Conservation (phyloP, 2,329 filamentous ascomycete genomes). For the Penicillium sp. region DNA sequence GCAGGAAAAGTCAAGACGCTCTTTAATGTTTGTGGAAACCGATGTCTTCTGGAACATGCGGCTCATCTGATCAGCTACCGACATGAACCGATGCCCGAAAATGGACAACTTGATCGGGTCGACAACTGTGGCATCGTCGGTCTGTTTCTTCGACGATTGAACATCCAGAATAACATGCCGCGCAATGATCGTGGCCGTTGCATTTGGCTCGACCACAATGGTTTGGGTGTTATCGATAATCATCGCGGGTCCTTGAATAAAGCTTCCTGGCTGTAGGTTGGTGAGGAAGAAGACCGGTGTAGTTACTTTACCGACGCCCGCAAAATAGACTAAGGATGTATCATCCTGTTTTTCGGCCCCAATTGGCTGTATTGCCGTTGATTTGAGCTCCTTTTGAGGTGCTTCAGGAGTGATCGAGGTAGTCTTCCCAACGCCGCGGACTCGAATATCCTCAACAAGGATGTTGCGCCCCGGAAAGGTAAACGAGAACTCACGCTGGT, state of each 20-base stretch:
- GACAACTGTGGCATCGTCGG: constrained; percentile 52
- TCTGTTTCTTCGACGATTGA: constrained; percentile 3
- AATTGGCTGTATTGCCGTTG: neutral
- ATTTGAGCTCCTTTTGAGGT: constrained; percentile 11
- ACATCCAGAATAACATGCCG: constrained; percentile 41
- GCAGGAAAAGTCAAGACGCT: constrained; percentile 79
- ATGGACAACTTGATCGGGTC: constrained; percentile 75
- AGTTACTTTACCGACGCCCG: neutral
- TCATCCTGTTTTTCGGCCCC: constrained; percentile 2
- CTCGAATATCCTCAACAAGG: constrained; percentile 40
- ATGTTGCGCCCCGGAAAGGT: constrained; percentile 31
- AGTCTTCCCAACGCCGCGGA: constrained; percentile 33
- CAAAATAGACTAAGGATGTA: constrained; percentile 6
- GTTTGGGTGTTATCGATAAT: constrained; percentile 45
- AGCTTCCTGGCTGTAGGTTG: neutral
- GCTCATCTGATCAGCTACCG: constrained; percentile 81
- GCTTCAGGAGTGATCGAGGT: constrained; percentile 8
- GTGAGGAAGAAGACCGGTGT: constrained; percentile 7
- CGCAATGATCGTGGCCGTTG: constrained; percentile 36
- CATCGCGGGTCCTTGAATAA: neutral
- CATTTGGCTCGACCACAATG: constrained; percentile 39
- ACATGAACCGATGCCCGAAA: constrained; percentile 79
- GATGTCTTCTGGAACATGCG: constrained; percentile 70
- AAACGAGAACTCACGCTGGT: constrained; percentile 46
- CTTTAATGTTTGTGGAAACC: constrained; percentile 75